Base-by-base conservation (phyloP, 768 basidiomycete species). In the Glaciozyma martinii region DNA sequence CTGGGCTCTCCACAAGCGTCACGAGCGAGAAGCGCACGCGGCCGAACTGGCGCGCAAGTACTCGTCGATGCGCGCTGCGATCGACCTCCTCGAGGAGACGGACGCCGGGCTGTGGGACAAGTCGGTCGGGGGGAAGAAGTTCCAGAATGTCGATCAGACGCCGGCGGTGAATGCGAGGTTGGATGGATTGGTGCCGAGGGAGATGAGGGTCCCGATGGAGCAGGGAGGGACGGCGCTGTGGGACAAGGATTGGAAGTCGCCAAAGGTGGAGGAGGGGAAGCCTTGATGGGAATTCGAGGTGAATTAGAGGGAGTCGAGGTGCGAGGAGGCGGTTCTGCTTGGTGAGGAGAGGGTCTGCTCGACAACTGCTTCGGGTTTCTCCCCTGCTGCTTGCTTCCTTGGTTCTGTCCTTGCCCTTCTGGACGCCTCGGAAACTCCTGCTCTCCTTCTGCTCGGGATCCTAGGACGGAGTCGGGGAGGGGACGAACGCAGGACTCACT, bases 191-290 rank as follows among this genome's bases (percentile, higher is more conserved):
- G 89, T 93, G 77, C 93, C 93, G 65, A 82, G 93, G 66, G 92
- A 97, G 75, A 74, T 90, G 74, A 84, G 85, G 68, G 81, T 89
- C 55, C 92, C 93, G 52, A 84, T 87, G 7, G 92, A 94, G 74
- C 92, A 88, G 10, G 87, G 90, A 3, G 81, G 87, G 30, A 83
- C 82, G 61, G 80, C 81, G 50, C 8, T 67, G 65, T 68, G 65
- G 67, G 63, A 71, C n/a, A 9, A 13, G 21, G 63, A 62, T 18
- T 69, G 71, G 67, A 67, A 66, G 55, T 65, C 65, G 44, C 65
- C 68, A 1, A 46, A 32, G 58, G 30, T 19, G 33, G 21, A 18
- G 42, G 33, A 32, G 50, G 60, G 15, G 8, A 9, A 25, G 55
- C 43, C n/a, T 40, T 21, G 29, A 40, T 25, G 2, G 23, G 53